These are phyloP conservation scores for Auricularia sp. DNA, from an alignment of 768 basidiomycete genomes.

Conservation along the genomic window DNA sequence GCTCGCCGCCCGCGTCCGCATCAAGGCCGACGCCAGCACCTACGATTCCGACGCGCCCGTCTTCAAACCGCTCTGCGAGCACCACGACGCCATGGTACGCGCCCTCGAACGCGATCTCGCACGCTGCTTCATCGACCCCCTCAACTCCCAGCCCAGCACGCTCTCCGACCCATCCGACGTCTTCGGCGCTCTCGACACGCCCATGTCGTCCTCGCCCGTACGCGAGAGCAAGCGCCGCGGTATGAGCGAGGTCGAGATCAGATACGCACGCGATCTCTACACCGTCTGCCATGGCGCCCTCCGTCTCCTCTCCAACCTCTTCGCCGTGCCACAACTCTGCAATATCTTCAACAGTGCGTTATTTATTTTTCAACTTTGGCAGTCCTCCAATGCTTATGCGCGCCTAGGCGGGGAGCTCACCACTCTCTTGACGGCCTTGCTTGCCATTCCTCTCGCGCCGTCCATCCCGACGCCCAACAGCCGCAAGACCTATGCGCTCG, in stretches of 20 bases:
- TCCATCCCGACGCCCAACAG: conserved; percentile 71
- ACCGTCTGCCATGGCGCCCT: conserved; percentile 63
- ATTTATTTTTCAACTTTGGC: conserved; percentile 8
- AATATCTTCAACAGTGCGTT: conserved; percentile 52
- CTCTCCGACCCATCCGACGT: conserved; percentile 12
- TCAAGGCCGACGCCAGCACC: conserved; percentile 40
- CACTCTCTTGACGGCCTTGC: conserved; percentile 48
- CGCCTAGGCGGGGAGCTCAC: conserved; percentile 47
- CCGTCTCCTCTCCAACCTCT: conserved; percentile 49
- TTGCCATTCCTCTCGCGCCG: conserved; percentile 63
- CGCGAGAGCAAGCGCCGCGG: conserved; percentile 52
- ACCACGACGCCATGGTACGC: conserved; percentile 40
- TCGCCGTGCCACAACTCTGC: conserved; percentile 50
- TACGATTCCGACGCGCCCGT: conserved; percentile 41
- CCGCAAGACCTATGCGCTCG: conserved; percentile 74
- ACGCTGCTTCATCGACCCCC: conserved; percentile 54
- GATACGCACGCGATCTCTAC: conserved; percentile 70
- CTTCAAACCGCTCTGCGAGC: conserved; percentile 53
- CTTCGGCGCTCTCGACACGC: conserved; percentile 20
- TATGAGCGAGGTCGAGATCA: conserved; percentile 68
- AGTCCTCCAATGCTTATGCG: conserved; percentile 3
- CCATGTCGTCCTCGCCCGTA: conserved; percentile 42
- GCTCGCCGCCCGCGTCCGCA: conserved; percentile 54
- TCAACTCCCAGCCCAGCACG: conserved; percentile 16
- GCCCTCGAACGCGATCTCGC: conserved; percentile 61